phyloP scores from a whole-genome alignment of 352 stramenopile genomes.

The Pythium angustatum region DNA sequence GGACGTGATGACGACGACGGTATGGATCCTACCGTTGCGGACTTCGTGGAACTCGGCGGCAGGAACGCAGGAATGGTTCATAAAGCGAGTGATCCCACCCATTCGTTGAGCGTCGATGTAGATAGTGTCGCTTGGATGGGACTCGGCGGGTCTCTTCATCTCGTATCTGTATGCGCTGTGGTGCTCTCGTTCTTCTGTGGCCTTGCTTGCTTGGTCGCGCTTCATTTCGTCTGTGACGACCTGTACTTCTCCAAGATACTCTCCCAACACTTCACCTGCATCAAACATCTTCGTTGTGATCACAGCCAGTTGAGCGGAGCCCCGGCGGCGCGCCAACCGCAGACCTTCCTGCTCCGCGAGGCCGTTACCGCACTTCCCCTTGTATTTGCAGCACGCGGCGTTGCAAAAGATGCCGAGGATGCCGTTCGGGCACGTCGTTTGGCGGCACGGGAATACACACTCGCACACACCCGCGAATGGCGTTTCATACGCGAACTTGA shows the following conservation, averaged over 20 bases:
- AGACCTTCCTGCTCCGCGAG: background rate
- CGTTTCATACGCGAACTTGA: background rate
- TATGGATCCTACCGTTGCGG: background rate
- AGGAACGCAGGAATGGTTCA: slow-evolving; percentile 1
- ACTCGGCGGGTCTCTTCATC: background rate
- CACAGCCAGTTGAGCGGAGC: background rate
- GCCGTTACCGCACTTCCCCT: background rate
- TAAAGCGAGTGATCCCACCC: background rate
- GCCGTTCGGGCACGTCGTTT: background rate
- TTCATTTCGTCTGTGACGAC: too few species aligned
- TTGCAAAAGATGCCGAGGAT: background rate
- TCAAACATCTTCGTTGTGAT: background rate
- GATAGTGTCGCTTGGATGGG: background rate
- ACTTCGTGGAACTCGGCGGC: background rate
- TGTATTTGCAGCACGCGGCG: background rate
- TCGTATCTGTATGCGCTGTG: background rate
- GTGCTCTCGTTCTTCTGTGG: background rate
- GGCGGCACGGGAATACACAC: background rate
- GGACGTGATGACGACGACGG: background rate
- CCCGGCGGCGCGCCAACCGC: background rate
- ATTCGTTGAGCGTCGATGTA: background rate
- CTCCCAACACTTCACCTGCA: background rate
- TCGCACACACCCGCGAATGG: background rate
- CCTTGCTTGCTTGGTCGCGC: background rate
- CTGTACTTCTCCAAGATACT: too few species aligned